Percentiles rank a stretch among this genome's conserved stretches.
Conservation (phyloP, 192 early-diverging fungal species). For the Diversispora epigaea region DNA sequence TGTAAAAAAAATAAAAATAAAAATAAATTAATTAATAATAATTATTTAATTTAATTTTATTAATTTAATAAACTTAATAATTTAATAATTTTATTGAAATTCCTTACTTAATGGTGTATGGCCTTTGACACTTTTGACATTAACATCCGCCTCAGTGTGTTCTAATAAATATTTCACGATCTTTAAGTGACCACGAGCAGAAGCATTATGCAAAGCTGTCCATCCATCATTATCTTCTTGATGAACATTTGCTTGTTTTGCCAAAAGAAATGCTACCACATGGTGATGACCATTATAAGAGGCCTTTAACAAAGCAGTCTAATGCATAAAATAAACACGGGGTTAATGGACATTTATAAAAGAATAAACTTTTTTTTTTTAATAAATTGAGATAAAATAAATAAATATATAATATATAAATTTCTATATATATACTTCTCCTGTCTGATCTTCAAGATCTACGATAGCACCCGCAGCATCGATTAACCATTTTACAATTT, state of each 20-base stretch:
- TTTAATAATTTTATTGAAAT: neutral
- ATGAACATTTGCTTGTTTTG: constrained; percentile 59
- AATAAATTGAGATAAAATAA: constrained; percentile 1
- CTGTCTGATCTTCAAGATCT: constrained; percentile 63
- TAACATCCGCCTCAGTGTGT: constrained; percentile 53
- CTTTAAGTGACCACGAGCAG: constrained; percentile 56
- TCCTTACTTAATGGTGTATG: constrained; percentile 71
- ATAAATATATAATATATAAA: neutral
- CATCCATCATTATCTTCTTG: constrained; percentile 74
- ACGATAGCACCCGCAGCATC: constrained; percentile 59
- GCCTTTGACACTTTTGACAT: constrained; percentile 61
- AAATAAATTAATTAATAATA: too few relatives aligned
- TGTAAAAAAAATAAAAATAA: constrained; percentile 8
- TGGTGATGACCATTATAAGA: constrained; percentile 63
- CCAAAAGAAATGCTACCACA: constrained; percentile 60
- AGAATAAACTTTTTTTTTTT: too few relatives aligned
- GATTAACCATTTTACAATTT: constrained; percentile 55
- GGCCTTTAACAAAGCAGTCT: constrained; percentile 75
- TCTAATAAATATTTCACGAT: constrained; percentile 63
- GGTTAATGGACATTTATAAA: too few relatives aligned
- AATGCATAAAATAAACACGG: too few relatives aligned
- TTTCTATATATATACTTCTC: constrained; percentile 51
- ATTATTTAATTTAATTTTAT: neutral
- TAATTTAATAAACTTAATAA: neutral
- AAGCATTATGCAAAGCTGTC: constrained; percentile 81